Conservation (phyloP, 192 early-diverging fungal genomes). For the Coemansia asiatica region DNA sequence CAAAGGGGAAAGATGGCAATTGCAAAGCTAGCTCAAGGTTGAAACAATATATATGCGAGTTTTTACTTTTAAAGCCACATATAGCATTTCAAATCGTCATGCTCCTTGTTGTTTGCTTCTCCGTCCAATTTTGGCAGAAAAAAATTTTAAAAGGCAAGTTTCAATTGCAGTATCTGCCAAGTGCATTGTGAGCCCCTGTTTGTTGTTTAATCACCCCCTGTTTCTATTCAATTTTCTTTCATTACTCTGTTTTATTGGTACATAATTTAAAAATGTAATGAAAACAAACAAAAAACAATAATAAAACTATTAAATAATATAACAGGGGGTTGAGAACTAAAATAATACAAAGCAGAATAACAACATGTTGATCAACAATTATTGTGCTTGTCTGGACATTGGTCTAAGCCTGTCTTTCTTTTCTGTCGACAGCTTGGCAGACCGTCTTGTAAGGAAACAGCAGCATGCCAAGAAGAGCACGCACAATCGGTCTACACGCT, state of each 20-base stretch:
- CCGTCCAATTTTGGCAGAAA: neutral
- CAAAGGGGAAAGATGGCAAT: neutral
- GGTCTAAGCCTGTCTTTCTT: neutral
- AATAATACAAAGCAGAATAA: neutral
- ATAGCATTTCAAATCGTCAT: neutral
- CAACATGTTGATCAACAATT: too few species aligned
- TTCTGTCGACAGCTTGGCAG: neutral
- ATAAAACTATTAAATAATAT: neutral
- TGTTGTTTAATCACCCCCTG: neutral
- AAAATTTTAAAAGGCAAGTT: neutral
- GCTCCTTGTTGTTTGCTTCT: neutral
- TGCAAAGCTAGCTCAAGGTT: neutral
- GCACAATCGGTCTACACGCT: constrained; percentile 17
- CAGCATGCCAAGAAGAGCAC: constrained; percentile 10
- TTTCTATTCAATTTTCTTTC: too few species aligned
- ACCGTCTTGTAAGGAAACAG: neutral
- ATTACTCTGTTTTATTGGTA: too few species aligned
- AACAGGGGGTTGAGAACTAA: too few species aligned
- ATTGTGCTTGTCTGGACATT: too few species aligned
- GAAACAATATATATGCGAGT: neutral
- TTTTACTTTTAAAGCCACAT: neutral
- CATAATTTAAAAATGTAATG: too few species aligned
- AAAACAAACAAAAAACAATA: neutral
- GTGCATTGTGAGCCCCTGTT: neutral
- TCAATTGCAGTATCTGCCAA: neutral